Conservation (phyloP, 148 eudicot genomes). For the Rhododendron ovatum region DNA sequence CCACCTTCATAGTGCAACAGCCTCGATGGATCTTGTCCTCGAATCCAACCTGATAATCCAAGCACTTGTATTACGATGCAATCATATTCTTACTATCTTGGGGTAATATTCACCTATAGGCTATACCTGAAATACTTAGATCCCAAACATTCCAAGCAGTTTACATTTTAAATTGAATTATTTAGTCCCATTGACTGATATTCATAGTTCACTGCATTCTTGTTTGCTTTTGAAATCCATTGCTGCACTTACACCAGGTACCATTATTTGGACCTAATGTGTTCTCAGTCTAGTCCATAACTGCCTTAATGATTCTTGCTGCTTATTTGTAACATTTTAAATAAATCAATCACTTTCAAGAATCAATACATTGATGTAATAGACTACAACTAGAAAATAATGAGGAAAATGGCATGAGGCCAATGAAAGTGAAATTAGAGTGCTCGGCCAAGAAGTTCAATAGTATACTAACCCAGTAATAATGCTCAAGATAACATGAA, state of each 20-base stretch:
- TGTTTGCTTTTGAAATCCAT: background rate
- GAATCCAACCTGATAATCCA: conserved; percentile 74
- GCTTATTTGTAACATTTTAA: background rate
- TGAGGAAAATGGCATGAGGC: background rate
- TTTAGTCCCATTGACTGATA: too few relatives aligned
- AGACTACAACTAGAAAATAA: background rate
- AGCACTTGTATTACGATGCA: background rate
- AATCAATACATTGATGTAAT: background rate
- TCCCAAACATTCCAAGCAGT: background rate
- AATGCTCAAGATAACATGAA: background rate
- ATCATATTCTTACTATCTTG: background rate
- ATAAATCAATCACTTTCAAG: background rate
- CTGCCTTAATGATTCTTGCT: background rate
- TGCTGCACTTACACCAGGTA: background rate
- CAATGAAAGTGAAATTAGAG: background rate
- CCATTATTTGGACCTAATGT: background rate
- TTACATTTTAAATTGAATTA: background rate
- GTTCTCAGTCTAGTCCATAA: background rate
- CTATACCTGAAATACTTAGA: background rate
- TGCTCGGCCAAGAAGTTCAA: background rate
- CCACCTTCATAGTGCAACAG: conserved; percentile 96
- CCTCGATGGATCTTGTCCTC: conserved; percentile 85
- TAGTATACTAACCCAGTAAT: background rate
- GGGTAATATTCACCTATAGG: background rate
- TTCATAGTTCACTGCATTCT: background rate